Base-by-base conservation (phyloP, 495 filamentous ascomycete genomes). In the Penicillium steckii region DNA sequence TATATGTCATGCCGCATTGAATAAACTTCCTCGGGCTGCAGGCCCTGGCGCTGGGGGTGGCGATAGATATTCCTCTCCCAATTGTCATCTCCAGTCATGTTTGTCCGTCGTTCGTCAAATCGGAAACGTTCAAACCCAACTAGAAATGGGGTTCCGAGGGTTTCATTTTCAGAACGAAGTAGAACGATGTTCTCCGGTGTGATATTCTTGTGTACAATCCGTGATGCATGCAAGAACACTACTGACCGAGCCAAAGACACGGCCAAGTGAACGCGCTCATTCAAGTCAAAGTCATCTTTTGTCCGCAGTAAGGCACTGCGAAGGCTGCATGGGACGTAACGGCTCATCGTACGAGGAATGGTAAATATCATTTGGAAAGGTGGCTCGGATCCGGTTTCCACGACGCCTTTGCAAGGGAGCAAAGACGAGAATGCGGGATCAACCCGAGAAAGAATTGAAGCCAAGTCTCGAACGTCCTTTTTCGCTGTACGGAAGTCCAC, bases 1-100 rank as follows among this genome's bases (percentile, higher is more conserved):
- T 79, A 80, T 0, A 78, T 78, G 43, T 80, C 75, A 48, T 79
- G 73, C 38, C 70, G 69, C 69, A 77, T 78, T 2, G 23, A 52
- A 26, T 73, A 78, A 1, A 48, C 50, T 22, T 74, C 65, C 29
- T 66, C 54, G 3, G 65, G 67, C 10, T 52, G 27, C 8, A 61
- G 18, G 0, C 73, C 73, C 48, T 73, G 66, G 4, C 76, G 65
- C 6, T 48, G 50, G 0, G 70, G 73, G 47, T 77, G 73, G 0
- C 69, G 67, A 38, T 80, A 80, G 1, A 80, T 26, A 23, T 71
- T 66, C 42, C 52, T 60, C 23, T 67, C 61, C 69, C 70, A 76
- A 15, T 27, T 46, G 2, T 37, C 37, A 44, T 76, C 72, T 1
- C 72, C 69, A 4, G 21, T 43, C 35, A 48, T 33, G 0, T 50